Conservation (phyloP, 2,329 filamentous ascomycete genomes). For the Talaromyces marneffei region DNA sequence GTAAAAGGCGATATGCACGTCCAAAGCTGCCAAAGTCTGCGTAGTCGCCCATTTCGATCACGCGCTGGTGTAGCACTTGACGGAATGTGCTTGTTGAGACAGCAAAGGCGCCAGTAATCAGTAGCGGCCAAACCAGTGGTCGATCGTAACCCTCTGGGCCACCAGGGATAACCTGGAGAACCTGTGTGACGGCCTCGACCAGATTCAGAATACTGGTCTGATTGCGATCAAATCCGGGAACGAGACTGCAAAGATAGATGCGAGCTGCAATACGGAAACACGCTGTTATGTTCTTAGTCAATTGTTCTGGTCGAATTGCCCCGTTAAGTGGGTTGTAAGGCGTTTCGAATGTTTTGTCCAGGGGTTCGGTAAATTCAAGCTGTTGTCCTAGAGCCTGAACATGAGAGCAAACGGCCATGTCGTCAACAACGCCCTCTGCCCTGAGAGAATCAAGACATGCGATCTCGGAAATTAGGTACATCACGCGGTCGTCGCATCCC, state of each 20-base stretch:
- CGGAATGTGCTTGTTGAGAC: constrained; percentile 69
- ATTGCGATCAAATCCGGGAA: constrained; percentile 75
- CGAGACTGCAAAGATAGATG: constrained; percentile 93
- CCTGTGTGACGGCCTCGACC: constrained; percentile 68
- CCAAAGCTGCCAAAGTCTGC: constrained; percentile 79
- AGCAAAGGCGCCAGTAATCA: constrained; percentile 77
- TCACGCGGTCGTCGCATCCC: constrained; percentile 94
- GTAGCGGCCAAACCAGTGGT: constrained; percentile 85
- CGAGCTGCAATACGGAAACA: constrained; percentile 88
- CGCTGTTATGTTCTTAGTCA: constrained; percentile 81
- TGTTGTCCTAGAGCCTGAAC: constrained; percentile 82
- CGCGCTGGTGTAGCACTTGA: constrained; percentile 67
- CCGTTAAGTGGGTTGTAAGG: constrained; percentile 56
- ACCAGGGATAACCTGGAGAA: constrained; percentile 74
- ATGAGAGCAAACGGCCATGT: constrained; percentile 80
- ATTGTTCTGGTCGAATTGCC: constrained; percentile 71
- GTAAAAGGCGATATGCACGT: constrained; percentile 69
- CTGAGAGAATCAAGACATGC: constrained; percentile 90
- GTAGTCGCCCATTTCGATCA: constrained; percentile 67
- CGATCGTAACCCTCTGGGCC: constrained; percentile 81
- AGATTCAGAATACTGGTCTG: constrained; percentile 70
- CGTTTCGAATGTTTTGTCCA: constrained; percentile 54
- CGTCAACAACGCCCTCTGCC: constrained; percentile 68
- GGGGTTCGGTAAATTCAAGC: constrained; percentile 71
- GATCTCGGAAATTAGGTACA: constrained; percentile 97